Evolutionary conservation across 176 grass and related monocot species (phyloP).

Genomic region (Oryza glumipatula): DNA sequence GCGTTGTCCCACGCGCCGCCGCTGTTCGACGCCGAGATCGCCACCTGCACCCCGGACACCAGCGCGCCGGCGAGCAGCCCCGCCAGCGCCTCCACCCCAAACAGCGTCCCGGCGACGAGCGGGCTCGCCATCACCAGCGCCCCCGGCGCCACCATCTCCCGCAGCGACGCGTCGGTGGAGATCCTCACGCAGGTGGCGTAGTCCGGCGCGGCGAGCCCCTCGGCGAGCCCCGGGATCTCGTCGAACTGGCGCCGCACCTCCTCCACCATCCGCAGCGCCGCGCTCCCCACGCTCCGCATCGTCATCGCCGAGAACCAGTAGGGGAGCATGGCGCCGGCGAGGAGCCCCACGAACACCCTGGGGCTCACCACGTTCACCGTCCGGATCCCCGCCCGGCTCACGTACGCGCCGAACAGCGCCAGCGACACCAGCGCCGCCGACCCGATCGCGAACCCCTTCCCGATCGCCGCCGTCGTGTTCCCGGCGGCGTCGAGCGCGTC

Average conservation of each 20-base stretch:
- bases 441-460: conserved; percentile 87
- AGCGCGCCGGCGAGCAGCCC: conserved; percentile 81
- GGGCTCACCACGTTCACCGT: conserved; percentile 63
- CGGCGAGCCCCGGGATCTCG: conserved; percentile 68
- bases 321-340: conserved; percentile 81
- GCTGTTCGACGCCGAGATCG: conserved; percentile 92
- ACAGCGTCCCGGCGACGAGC: conserved; percentile 66
- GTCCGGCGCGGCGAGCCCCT: conserved; percentile 60
- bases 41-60: conserved; percentile 87
- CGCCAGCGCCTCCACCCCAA: conserved; percentile 72
- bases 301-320: conserved; percentile 98
- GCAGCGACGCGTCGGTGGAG: conserved; percentile 78
- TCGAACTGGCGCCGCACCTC: conserved; percentile 81
- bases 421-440: conserved; percentile 85
- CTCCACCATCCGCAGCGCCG: conserved; percentile 79
- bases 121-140: conserved; percentile 76
- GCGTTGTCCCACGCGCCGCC: conserved; percentile 96
- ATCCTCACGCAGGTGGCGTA: conserved; percentile 91
- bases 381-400: conserved; percentile 58
- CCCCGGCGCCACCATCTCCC: conserved; percentile 78
- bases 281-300: conserved; percentile 81
- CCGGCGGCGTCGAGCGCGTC: conserved; percentile 86
- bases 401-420: conserved; percentile 81
- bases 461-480: conserved; percentile 85
- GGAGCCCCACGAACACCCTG: conserved; percentile 66